Conservation (phyloP, 805 yeast genomes). For the Sporopachydermia lactativora region DNA sequence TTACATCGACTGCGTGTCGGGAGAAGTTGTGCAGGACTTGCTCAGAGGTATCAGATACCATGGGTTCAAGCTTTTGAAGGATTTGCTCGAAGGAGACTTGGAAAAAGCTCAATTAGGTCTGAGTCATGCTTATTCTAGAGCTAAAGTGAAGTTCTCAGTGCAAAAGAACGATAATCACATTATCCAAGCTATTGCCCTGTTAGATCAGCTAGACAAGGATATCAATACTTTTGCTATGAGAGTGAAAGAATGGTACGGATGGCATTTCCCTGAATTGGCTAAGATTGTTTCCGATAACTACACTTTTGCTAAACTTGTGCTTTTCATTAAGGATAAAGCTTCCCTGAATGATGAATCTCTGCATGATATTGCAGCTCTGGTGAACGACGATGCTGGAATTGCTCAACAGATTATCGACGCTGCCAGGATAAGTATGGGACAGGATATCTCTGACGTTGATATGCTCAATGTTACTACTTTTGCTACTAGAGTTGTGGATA, state of each 20-base stretch:
- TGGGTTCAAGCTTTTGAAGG: conserved; percentile 79
- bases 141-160: conserved; percentile 96
- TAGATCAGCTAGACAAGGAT: conserved; percentile 96
- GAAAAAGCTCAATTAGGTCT: conserved; percentile 98
- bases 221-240: conserved; percentile 96
- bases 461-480: conserved; percentile 83
- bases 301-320: conserved; percentile 67
- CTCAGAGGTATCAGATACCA: conserved; percentile 89
- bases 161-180: conserved; percentile 98
- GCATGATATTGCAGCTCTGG: conserved; percentile 84
- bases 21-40: conserved; percentile 88
- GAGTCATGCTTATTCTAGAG: conserved; percentile 98
- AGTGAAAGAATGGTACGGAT: conserved; percentile 96
- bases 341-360: conserved; percentile 41
- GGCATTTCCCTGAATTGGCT: conserved; percentile 98
- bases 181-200: conserved; percentile 94
- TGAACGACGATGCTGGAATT: conserved; percentile 81
- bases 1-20: conserved; percentile 76
- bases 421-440: conserved; percentile 98
- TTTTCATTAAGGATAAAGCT: conserved; percentile 77
- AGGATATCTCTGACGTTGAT: conserved; percentile 89
- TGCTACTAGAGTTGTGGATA: conserved; percentile 85
- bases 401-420: conserved; percentile 89
- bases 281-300: conserved; percentile 84
- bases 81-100: conserved; percentile 85